Percentiles rank a stretch among this genome's conserved stretches.
Evolutionary conservation across 441 rosid species (phyloP).

Genomic region (Theobroma grandiflorum): DNA sequence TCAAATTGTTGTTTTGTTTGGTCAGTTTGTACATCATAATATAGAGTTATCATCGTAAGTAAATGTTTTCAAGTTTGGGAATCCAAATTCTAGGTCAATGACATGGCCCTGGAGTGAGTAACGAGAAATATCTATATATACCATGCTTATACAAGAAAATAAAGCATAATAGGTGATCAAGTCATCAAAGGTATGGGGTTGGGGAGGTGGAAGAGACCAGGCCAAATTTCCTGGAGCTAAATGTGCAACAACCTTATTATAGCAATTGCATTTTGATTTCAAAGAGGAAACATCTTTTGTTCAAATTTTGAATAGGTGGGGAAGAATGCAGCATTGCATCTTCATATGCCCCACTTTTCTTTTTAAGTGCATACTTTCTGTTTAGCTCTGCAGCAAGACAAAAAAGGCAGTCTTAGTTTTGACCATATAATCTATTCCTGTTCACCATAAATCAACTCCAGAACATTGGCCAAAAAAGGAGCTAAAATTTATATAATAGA

Average conservation of each 20-base stretch:
- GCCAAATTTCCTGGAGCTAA: not conserved
- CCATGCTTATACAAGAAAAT: not conserved
- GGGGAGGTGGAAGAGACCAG: not conserved
- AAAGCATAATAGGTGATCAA: not conserved
- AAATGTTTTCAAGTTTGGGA: not conserved
- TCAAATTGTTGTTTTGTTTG: not conserved
- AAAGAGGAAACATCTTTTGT: not conserved
- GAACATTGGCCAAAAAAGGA: not conserved
- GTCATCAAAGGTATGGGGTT: not conserved
- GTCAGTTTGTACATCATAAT: not conserved
- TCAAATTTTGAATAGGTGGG: not conserved
- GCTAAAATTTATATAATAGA: not conserved
- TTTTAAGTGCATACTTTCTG: not conserved
- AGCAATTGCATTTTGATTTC: slow-evolving; percentile 3
- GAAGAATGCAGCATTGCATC: not conserved
- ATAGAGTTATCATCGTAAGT: not conserved
- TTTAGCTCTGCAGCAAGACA: not conserved
- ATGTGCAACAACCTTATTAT: not conserved
- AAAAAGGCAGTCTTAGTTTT: not conserved
- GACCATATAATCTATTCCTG: not conserved
- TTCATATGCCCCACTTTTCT: not conserved
- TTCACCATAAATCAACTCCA: not conserved
- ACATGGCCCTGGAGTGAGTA: not conserved
- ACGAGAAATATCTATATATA: not conserved
- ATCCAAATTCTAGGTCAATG: not conserved